phyloP scores from a whole-genome alignment of 202 grass and related monocot genomes.

The Sporobolus alterniflorus region DNA sequence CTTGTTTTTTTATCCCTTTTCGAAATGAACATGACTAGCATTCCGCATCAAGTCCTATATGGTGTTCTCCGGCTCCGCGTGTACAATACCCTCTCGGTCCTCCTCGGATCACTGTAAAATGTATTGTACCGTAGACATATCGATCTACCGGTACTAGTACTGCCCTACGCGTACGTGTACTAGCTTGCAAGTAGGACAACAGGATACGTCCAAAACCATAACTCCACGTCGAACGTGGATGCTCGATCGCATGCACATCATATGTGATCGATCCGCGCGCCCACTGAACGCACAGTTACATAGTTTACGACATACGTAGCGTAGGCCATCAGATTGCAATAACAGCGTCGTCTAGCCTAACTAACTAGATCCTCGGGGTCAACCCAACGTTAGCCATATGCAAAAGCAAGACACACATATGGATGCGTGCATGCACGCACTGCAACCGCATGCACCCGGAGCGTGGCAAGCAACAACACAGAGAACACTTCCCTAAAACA shows the following conservation, averaged over 20 bases:
- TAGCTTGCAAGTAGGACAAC: too few relatives aligned
- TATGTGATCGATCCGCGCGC: conserved; percentile 1
- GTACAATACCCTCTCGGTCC: too few relatives aligned
- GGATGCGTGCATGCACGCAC: not conserved
- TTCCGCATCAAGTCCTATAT: too few relatives aligned
- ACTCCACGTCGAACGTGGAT: not conserved
- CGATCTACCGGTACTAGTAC: too few relatives aligned
- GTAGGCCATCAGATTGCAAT: not conserved
- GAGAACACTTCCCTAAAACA: too few relatives aligned
- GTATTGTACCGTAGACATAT: too few relatives aligned
- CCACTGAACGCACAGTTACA: not conserved
- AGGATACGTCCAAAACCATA: not conserved
- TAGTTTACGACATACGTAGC: not conserved
- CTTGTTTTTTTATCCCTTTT: too few relatives aligned
- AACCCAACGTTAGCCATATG: conserved; percentile 16
- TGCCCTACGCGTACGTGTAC: too few relatives aligned
- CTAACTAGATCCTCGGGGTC: conserved; percentile 1
- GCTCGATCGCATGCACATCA: not conserved
- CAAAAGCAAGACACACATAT: not conserved
- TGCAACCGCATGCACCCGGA: not conserved
- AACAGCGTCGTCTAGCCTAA: not conserved
- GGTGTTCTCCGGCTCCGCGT: too few relatives aligned
- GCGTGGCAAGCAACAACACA: not conserved
- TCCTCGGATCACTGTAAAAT: too few relatives aligned
- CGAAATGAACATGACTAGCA: too few relatives aligned